phyloP scores from a whole-genome alignment of 768 basidiomycete species.

The Kwoniella heveanensis region DNA sequence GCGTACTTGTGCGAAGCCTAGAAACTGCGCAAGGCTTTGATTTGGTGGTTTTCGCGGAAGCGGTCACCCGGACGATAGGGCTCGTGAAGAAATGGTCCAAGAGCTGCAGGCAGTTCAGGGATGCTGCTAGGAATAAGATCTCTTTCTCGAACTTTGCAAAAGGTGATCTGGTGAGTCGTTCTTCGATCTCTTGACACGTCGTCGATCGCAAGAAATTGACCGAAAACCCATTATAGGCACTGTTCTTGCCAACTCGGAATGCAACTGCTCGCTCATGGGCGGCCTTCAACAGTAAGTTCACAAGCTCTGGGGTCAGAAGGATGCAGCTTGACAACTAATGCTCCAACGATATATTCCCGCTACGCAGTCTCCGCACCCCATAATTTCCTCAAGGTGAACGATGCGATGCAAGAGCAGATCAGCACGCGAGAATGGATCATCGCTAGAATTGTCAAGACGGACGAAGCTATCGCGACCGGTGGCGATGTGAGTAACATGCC shows the following conservation, averaged over 20 bases:
- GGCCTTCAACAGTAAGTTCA: constrained; percentile 84
- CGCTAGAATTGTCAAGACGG: constrained; percentile 49
- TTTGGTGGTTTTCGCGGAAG: constrained; percentile 81
- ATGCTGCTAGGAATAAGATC: constrained; percentile 94
- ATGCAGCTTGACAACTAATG: too few species aligned
- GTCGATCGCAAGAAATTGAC: too few species aligned
- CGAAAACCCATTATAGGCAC: constrained; percentile 58
- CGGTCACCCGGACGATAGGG: constrained; percentile 73
- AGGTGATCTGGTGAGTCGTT: constrained; percentile 70
- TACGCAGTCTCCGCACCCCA: constrained; percentile 92
- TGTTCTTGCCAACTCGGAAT: constrained; percentile 94
- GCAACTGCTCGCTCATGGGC: constrained; percentile 94
- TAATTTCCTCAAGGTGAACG: constrained; percentile 89
- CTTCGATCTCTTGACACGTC: too few species aligned
- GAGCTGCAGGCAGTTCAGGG: constrained; percentile 92
- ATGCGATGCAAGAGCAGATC: constrained; percentile 81
- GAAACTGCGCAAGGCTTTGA: constrained; percentile 62
- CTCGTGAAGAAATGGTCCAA: constrained; percentile 89
- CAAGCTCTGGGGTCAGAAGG: too few species aligned
- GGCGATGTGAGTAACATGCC: constrained; percentile 46
- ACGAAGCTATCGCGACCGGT: constrained; percentile 47
- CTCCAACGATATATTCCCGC: background rate
- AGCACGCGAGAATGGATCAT: constrained; percentile 74
- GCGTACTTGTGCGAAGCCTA: constrained; percentile 36
- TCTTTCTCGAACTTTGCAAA: constrained; percentile 93